Conservation (phyloP, 1,284 basidiomycete species). For the Pterula multifida region DNA sequence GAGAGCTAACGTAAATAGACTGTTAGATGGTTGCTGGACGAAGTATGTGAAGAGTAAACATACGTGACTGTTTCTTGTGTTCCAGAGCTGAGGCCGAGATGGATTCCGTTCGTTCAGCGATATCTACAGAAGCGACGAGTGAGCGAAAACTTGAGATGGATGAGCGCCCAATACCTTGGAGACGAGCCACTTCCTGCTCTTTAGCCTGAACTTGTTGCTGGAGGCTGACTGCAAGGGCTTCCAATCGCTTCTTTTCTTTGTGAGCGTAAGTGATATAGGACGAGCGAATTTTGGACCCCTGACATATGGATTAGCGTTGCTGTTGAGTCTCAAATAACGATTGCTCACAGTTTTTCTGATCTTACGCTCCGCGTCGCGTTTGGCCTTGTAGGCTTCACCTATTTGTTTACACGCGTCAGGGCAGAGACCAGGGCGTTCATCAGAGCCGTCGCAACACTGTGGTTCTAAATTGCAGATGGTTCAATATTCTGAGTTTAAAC, state of each 20-base stretch:
- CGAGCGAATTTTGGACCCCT: slow-evolving; percentile 87
- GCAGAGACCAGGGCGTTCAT: slow-evolving; percentile 77
- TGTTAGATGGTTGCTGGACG: no score
- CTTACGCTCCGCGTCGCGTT: slow-evolving; percentile 62
- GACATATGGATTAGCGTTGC: slow-evolving; percentile 2
- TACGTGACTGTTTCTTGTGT: slow-evolving; percentile 77
- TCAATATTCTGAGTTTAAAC: slow-evolving; percentile 6
- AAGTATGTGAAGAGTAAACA: slow-evolving; percentile 21
- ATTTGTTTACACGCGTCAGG: slow-evolving; percentile 69
- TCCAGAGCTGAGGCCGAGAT: slow-evolving; percentile 67
- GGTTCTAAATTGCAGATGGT: slow-evolving; percentile 53
- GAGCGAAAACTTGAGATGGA: slow-evolving; percentile 1
- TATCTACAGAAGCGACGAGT: slow-evolving; percentile 29
- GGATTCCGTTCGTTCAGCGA: slow-evolving; percentile 59
- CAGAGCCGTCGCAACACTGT: slow-evolving; percentile 96
- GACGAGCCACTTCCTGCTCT: slow-evolving; percentile 57
- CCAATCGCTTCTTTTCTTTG: slow-evolving; percentile 77
- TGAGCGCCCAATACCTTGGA: slow-evolving; percentile 35
- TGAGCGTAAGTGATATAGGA: slow-evolving; percentile 80
- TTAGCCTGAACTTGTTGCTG: slow-evolving; percentile 46
- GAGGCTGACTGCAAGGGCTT: slow-evolving; percentile 43
- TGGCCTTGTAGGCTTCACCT: slow-evolving; percentile 59
- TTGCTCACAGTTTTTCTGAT: slow-evolving; percentile 63
- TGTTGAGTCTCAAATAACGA: no score
- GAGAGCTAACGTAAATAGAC: slow-evolving; percentile 40